phyloP scores from a whole-genome alignment of 208 protist genomes.

The Jaenimonas drosophilae region DNA sequence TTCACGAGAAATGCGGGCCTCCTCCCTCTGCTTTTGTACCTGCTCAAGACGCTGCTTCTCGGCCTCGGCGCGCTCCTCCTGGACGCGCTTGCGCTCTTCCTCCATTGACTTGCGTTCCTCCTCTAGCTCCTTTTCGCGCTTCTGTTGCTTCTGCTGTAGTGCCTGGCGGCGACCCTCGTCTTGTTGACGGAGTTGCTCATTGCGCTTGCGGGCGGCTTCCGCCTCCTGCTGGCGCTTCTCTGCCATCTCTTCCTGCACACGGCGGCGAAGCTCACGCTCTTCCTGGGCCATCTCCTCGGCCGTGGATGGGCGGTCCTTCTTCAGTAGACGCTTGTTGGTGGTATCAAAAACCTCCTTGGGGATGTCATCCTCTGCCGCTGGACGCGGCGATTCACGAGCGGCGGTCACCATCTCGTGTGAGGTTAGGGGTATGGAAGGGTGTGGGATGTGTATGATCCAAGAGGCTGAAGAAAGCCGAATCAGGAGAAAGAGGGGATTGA shows the following conservation, averaged over 20 bases:
- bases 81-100: neutral
- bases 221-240: constrained; percentile 11
- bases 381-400: neutral
- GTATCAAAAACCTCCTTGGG: neutral
- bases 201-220: too few relatives aligned
- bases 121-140: constrained; percentile 23
- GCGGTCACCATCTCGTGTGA: too few relatives aligned
- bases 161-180: neutral
- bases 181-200: too few relatives aligned
- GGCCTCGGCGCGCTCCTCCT: neutral
- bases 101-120: constrained; percentile 18
- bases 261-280: neutral
- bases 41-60: neutral
- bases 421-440: too few relatives aligned
- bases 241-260: constrained; percentile 2
- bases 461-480: too few relatives aligned
- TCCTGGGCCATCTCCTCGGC: constrained; percentile 1
- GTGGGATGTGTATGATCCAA: too few relatives aligned
- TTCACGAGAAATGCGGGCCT: neutral
- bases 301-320: constrained; percentile 13
- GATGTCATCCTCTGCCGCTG: neutral
- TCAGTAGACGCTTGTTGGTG: constrained; percentile 21
- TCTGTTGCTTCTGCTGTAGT: constrained; percentile 9
- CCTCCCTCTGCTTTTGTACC: neutral
- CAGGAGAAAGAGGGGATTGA: too few relatives aligned